Evolutionary conservation across 164 flowering plant genomes (phyloP).

Genomic region (Cinnamomum micranthum): DNA sequence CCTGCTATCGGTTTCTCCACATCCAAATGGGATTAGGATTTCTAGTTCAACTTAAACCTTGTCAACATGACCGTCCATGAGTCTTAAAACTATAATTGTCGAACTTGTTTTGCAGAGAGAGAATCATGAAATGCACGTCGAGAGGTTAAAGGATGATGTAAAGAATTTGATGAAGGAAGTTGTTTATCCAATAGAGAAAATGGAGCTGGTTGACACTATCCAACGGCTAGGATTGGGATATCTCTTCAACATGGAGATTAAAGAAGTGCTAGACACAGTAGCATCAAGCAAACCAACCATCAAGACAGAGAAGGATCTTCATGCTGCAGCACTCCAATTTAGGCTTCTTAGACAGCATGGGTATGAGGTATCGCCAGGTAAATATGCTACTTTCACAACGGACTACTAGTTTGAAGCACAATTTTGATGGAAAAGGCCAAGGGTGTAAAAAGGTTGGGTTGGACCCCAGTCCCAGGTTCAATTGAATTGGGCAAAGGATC

Average conservation of each 20-base stretch:
- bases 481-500: too few relatives aligned
- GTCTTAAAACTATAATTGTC: too few relatives aligned
- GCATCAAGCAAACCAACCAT: neutral
- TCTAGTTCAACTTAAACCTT: too few relatives aligned
- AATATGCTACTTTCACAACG: too few relatives aligned
- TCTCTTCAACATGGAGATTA: neutral
- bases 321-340: neutral
- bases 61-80: too few relatives aligned
- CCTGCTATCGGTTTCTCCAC: too few relatives aligned
- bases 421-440: too few relatives aligned
- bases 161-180: neutral
- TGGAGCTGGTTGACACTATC: neutral
- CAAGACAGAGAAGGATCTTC: neutral
- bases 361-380: neutral
- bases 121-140: neutral
- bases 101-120: neutral
- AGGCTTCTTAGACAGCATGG: neutral
- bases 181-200: too few relatives aligned
- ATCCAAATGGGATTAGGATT: too few relatives aligned
- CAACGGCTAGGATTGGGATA: neutral
- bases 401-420: too few relatives aligned
- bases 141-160: neutral
- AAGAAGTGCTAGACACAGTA: neutral
- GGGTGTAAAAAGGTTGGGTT: too few relatives aligned
- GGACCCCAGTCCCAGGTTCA: too few relatives aligned